Percentiles rank a stretch among this genome's conserved stretches.
Evolutionary conservation across 192 early-diverging fungal species (phyloP).

Genomic region (Hyaloraphidium curvatum): DNA sequence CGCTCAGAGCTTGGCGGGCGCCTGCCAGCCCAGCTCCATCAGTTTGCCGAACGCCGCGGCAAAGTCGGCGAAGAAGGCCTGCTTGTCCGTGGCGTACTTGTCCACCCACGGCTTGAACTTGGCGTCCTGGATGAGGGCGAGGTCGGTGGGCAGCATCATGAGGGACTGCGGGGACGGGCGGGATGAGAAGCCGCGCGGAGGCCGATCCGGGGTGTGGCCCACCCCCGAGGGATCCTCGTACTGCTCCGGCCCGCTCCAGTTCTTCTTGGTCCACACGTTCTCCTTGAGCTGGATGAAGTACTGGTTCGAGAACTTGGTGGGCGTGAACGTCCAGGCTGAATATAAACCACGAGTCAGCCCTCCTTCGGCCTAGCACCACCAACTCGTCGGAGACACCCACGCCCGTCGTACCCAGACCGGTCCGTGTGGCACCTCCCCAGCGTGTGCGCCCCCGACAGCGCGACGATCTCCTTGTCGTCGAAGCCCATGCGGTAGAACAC

Average conservation of each 20-base stretch:
- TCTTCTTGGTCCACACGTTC: slow-evolving; percentile 63
- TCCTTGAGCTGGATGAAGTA: slow-evolving; percentile 51
- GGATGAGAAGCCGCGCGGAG: too few species aligned
- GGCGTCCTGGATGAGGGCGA: slow-evolving; percentile 42
- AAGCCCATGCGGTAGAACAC: slow-evolving; percentile 61
- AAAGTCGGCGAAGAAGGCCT: slow-evolving; percentile 84
- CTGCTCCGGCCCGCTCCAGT: slow-evolving; percentile 70
- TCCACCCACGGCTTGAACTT: slow-evolving; percentile 57
- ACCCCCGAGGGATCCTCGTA: slow-evolving; percentile 45
- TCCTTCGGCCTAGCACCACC: not conserved
- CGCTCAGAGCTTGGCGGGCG: slow-evolving; percentile 1
- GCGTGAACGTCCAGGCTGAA: slow-evolving; percentile 62
- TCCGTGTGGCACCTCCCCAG: slow-evolving; percentile 56
- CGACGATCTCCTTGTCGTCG: slow-evolving; percentile 44
- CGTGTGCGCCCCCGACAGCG: slow-evolving; percentile 56
- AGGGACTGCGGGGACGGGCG: slow-evolving; percentile 11
- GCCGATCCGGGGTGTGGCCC: not conserved
- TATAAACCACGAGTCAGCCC: not conserved
- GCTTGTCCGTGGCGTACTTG: slow-evolving; percentile 66
- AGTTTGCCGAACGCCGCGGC: slow-evolving; percentile 64
- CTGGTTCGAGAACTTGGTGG: slow-evolving; percentile 75
- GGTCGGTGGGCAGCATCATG: slow-evolving; percentile 57
- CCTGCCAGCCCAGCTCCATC: slow-evolving; percentile 59
- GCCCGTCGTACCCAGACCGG: slow-evolving; percentile 60
- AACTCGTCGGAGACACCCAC: too few species aligned